phyloP scores from a whole-genome alignment of 2,329 filamentous ascomycete genomes.

The Emergomyces pasteurianus region DNA sequence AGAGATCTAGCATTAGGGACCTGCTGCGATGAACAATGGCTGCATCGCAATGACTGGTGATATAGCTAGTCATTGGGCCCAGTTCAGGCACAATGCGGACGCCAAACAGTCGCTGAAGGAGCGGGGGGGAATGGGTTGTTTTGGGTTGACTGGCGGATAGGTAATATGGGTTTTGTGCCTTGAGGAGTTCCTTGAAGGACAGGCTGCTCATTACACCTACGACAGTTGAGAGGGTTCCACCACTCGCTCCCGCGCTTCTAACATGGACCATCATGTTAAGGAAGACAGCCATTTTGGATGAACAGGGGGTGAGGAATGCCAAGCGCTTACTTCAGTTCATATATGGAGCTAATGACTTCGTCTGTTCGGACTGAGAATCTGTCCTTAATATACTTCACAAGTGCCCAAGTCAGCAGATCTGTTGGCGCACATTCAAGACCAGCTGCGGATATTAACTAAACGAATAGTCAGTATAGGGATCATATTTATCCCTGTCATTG shows the following conservation, averaged over 20 bases:
- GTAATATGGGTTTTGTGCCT: slow-evolving; percentile 40
- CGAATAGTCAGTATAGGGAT: slow-evolving; percentile 8
- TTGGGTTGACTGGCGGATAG: slow-evolving; percentile 24
- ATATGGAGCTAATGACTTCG: slow-evolving; percentile 41
- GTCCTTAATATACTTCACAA: slow-evolving; percentile 43
- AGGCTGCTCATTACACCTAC: slow-evolving; percentile 42
- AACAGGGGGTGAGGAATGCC: slow-evolving; percentile 9
- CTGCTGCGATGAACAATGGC: slow-evolving; percentile 50
- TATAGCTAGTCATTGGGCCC: slow-evolving; percentile 45
- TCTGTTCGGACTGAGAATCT: slow-evolving; percentile 39
- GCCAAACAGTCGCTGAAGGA: slow-evolving; percentile 34
- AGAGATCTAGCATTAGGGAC: slow-evolving; percentile 45
- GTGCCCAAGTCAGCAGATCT: slow-evolving; percentile 42
- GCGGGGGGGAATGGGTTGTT: slow-evolving; percentile 15
- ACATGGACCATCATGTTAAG: slow-evolving; percentile 7
- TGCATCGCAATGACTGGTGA: slow-evolving; percentile 41
- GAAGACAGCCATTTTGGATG: not conserved
- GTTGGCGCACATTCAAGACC: slow-evolving; percentile 51
- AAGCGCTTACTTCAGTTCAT: slow-evolving; percentile 39
- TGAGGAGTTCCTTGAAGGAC: slow-evolving; percentile 36
- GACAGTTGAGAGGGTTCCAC: slow-evolving; percentile 55
- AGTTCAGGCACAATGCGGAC: slow-evolving; percentile 43
- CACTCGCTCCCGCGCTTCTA: slow-evolving; percentile 34
- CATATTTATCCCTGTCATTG: not conserved
- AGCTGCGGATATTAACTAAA: slow-evolving; percentile 46